Conservation (phyloP, 148 eudicot species). For the Linanthus parryae region DNA sequence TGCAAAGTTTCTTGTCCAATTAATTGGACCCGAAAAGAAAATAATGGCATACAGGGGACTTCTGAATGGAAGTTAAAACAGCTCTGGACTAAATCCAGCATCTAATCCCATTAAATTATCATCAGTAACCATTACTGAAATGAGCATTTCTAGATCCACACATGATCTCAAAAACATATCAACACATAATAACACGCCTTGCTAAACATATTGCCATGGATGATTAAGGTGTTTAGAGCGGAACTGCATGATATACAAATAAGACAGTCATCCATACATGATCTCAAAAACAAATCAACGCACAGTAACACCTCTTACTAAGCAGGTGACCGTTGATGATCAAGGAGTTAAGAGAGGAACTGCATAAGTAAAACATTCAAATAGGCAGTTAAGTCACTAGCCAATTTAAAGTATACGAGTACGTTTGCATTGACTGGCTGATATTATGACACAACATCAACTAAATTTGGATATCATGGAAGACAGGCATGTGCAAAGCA, state of each 20-base stretch:
- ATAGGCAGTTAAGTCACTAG: neutral
- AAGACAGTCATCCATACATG: no score
- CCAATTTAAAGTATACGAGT: no score
- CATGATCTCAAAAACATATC: neutral
- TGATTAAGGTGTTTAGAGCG: neutral
- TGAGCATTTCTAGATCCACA: no score
- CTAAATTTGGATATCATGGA: no score
- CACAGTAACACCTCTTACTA: neutral
- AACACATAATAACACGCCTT: neutral
- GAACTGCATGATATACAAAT: neutral
- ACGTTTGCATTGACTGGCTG: no score
- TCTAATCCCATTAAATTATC: no score
- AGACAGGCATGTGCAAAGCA: no score
- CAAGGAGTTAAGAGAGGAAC: neutral
- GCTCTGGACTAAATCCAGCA: no score
- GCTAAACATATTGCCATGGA: conserved; percentile 1
- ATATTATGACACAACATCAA: no score
- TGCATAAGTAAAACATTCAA: neutral
- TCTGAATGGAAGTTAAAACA: neutral
- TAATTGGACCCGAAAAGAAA: neutral
- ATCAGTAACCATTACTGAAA: no score
- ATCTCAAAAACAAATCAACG: neutral
- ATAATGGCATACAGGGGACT: neutral
- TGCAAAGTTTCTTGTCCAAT: neutral
- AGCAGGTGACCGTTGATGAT: no score